Evolutionary conservation across 2,329 filamentous ascomycete genomes (phyloP), one percentile per base, ranked within the genome.

Genomic region (Penicillium sp.): DNA sequence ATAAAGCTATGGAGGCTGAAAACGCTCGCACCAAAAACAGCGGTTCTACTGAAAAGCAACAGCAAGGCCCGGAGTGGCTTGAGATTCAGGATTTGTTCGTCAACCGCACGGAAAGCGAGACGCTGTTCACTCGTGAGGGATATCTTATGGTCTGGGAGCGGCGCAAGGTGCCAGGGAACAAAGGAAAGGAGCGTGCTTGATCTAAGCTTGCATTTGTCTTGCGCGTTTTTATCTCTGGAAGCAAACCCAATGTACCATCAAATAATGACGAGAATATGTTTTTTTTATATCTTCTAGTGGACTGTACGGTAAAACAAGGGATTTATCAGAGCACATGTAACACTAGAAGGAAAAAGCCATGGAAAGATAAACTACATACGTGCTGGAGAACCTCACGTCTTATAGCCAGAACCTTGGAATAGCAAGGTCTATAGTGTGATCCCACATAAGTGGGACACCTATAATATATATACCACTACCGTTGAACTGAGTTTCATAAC

Each of bases 121-220:
- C 96, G 65, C 73, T 99, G 62, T 96, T 96, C 69, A 88, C 95
- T 0, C 91, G 93, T 50, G 94, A 99, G 81, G 89, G 89, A 53
- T 97, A 97, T 79, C 76, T 97, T 56, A 95, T 97, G 83, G 85
- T 99, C 42, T 97, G 94, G 94, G 94, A 97, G 79, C 82, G 89
- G 73, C 84, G 91, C 74, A 87, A 84, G 69, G 57, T 64, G 6
- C 69, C 70, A 31, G 69, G 70, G 3, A 71, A 71, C 50, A 79
- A 77, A 64, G 70, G 68, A 9, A 76, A 73, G 61, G 66, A 61
- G 16, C 50, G 63, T 12, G 58, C 63, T 42, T 48, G 44, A 50
- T 31, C 25, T 19, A 12, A 30, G 12, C 5, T 31, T 43, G 6
- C 33, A 25, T 33, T 37, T 36, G 17, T 47, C 36, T 38, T 54